Percentiles rank a stretch among this genome's conserved stretches.
These are phyloP conservation scores for Penicillium brevicompactum DNA, from an alignment of 2,329 filamentous ascomycete species.

Conservation along the genomic window DNA sequence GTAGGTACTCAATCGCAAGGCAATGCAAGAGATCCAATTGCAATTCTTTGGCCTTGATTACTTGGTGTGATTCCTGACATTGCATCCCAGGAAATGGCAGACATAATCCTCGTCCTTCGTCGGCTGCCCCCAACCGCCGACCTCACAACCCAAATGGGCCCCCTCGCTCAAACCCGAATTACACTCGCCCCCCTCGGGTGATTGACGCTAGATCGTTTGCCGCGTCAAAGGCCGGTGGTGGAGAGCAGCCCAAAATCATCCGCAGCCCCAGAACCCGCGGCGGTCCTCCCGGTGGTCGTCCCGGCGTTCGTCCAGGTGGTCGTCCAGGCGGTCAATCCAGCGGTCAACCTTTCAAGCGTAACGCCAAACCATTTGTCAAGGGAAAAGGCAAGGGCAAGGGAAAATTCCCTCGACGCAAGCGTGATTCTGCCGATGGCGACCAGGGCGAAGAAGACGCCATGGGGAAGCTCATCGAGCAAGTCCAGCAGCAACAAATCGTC, in stretches of 20 bases:
- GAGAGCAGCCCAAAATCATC: constrained; percentile 33
- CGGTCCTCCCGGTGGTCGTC: constrained; percentile 19
- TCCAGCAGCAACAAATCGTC: constrained; percentile 33
- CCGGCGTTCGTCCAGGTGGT: not conserved
- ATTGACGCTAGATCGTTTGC: constrained; percentile 42
- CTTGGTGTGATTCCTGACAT: not conserved
- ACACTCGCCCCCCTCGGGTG: constrained; percentile 28
- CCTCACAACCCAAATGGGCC: constrained; percentile 22
- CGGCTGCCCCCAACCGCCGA: constrained; percentile 15
- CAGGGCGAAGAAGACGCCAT: constrained; percentile 26
- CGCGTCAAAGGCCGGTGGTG: constrained; percentile 27
- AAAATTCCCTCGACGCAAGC: constrained; percentile 6
- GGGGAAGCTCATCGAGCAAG: constrained; percentile 30
- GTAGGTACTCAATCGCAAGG: constrained; percentile 26
- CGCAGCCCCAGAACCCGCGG: constrained; percentile 30
- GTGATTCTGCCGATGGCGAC: constrained; percentile 23
- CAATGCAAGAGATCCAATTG: not conserved
- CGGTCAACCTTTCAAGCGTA: constrained; percentile 19
- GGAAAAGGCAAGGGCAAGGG: constrained; percentile 15
- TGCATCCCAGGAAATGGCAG: constrained; percentile 1
- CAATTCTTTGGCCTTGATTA: not conserved
- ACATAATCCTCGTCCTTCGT: constrained; percentile 7
- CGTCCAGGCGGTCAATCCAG: constrained; percentile 18
- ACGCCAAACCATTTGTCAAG: constrained; percentile 11
- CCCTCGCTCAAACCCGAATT: constrained; percentile 16